Percentiles rank a stretch among this genome's conserved stretches.
Conservation (phyloP, 2,329 filamentous ascomycete genomes). For the Incumbomyces lentus region DNA sequence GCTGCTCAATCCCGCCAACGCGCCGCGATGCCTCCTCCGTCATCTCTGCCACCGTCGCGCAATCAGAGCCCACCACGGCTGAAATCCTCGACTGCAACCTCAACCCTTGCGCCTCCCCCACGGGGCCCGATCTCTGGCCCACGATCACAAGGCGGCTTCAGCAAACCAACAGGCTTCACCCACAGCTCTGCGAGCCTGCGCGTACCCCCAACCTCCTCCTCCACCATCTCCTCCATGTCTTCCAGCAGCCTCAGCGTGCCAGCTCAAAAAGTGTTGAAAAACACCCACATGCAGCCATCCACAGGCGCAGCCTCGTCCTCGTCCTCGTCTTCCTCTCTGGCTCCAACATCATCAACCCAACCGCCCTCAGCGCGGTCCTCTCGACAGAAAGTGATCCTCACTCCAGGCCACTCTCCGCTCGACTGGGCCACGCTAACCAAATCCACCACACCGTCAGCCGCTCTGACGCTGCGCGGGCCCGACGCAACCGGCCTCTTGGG, state of each 20-base stretch:
- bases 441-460: conserved; percentile 32
- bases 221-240: neutral
- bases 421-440: conserved; percentile 78
- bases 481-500: conserved; percentile 38
- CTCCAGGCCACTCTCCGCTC: conserved; percentile 86
- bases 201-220: conserved; percentile 32
- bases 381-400: conserved; percentile 55
- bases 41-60: conserved; percentile 2
- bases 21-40: conserved; percentile 4
- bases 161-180: conserved; percentile 18
- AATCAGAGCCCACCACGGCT: conserved; percentile 15
- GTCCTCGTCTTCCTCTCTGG: conserved; percentile 29
- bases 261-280: conserved; percentile 17
- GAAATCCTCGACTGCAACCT: conserved; percentile 14
- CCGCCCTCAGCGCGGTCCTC: conserved; percentile 38
- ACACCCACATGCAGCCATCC: conserved; percentile 17
- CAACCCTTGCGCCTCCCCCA: conserved; percentile 19
- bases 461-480: conserved; percentile 52
- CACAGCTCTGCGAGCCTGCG: conserved; percentile 26
- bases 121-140: conserved; percentile 10
- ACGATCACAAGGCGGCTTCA: conserved; percentile 8
- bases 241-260: conserved; percentile 31
- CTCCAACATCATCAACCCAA: conserved; percentile 34
- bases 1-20: conserved; percentile 6
- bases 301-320: conserved; percentile 32